Conservation (phyloP, 805 yeast genomes). For the Candida xyloterini region DNA sequence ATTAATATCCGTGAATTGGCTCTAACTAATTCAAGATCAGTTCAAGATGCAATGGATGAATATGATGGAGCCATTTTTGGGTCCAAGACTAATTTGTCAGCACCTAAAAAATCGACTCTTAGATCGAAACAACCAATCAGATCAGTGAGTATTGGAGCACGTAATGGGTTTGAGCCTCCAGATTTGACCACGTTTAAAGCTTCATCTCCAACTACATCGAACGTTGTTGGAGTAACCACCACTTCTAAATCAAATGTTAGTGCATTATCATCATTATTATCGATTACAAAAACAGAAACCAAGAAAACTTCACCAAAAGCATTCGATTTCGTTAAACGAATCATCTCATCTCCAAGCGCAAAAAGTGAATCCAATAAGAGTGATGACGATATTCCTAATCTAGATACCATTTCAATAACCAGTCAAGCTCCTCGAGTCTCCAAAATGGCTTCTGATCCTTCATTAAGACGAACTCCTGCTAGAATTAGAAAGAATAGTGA, state of each 20-base stretch:
- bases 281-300: slow-evolving; percentile 30
- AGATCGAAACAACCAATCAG: slow-evolving; percentile 2
- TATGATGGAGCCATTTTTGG: slow-evolving; percentile 63
- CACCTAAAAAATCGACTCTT: slow-evolving; percentile 1
- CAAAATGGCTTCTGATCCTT: slow-evolving; percentile 7
- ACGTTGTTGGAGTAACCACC: slow-evolving; percentile 35
- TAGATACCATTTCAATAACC: slow-evolving; percentile 13
- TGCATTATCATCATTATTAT: slow-evolving; percentile 38
- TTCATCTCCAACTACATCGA: slow-evolving; percentile 33
- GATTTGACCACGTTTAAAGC: slow-evolving; percentile 24
- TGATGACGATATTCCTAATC: slow-evolving; percentile 20
- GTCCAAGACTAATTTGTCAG: background rate
- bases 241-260: slow-evolving; percentile 37
- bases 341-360: slow-evolving; percentile 29
- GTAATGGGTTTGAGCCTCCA: slow-evolving; percentile 22
- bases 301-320: slow-evolving; percentile 24
- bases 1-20: slow-evolving; percentile 62
- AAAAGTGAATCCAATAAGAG: slow-evolving; percentile 11
- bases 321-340: slow-evolving; percentile 31
- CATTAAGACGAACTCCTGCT: background rate
- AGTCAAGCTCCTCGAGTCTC: background rate
- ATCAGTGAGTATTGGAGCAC: slow-evolving; percentile 8
- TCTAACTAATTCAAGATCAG: slow-evolving; percentile 34
- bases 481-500: slow-evolving; percentile 7
- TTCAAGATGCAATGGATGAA: slow-evolving; percentile 59